phyloP scores from a whole-genome alignment of 192 early-diverging fungal species.

The Haplosporangium gracile region DNA sequence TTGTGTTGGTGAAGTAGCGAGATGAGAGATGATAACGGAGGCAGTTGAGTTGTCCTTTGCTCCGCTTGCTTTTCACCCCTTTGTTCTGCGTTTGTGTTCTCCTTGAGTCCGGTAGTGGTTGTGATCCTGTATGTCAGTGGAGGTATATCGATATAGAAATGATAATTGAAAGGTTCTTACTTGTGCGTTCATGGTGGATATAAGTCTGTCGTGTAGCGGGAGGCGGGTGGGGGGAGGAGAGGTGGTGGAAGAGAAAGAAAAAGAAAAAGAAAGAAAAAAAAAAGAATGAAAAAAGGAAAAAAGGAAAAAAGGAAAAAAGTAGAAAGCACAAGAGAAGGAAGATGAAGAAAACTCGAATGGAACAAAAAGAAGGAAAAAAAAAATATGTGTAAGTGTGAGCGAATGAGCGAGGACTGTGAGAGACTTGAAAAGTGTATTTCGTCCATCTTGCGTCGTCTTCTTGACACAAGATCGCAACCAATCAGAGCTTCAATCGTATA shows the following conservation, averaged over 20 bases:
- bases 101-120: too few species aligned
- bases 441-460: neutral
- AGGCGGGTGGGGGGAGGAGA: neutral
- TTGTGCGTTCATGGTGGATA: conserved; percentile 48
- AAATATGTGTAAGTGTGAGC: neutral
- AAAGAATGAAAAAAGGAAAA: conserved; percentile 13
- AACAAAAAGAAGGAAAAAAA: conserved; percentile 8
- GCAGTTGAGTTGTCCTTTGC: too few species aligned
- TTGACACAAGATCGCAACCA: neutral
- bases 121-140: neutral
- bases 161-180: conserved; percentile 17
- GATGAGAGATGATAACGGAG: too few species aligned
- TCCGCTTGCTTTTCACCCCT: too few species aligned
- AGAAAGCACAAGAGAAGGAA: neutral
- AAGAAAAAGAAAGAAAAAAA: conserved; percentile 1
- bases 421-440: neutral
- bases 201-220: neutral
- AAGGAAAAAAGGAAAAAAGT: neutral
- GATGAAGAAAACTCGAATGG: neutral
- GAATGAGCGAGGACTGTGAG: neutral
- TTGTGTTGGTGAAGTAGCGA: neutral
- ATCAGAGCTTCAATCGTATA: neutral
- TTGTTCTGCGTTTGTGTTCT: neutral
- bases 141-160: neutral
- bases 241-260: neutral